Conservation (phyloP, 306 rosid genomes). For the Gillenia trifoliata region DNA sequence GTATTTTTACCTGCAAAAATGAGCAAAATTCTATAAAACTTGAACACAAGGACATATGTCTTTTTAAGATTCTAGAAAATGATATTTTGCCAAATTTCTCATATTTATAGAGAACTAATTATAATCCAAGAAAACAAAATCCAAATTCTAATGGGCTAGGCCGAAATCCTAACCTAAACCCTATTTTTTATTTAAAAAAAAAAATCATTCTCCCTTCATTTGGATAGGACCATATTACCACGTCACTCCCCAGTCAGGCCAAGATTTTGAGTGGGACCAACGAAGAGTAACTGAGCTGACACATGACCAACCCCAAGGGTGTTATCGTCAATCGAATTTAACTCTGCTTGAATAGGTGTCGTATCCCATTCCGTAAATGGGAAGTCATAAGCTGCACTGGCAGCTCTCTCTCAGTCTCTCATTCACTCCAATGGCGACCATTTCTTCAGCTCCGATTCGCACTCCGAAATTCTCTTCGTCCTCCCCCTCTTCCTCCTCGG, state of each 20-base stretch:
- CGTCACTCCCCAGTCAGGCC: neutral
- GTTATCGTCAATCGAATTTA: neutral
- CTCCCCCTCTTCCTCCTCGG: neutral
- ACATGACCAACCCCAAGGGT: neutral
- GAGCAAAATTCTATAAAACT: too few species aligned
- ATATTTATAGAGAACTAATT: too few species aligned
- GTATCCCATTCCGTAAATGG: neutral
- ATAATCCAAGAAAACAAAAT: too few species aligned
- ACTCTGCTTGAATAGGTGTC: neutral
- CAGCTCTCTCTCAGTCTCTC: neutral
- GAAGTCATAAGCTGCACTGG: neutral
- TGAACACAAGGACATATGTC: too few species aligned
- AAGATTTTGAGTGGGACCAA: neutral
- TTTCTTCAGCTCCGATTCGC: neutral
- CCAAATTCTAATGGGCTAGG: too few species aligned
- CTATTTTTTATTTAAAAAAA: neutral
- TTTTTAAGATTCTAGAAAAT: too few species aligned
- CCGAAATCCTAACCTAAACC: too few species aligned
- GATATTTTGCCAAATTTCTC: too few species aligned
- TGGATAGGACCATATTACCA: neutral
- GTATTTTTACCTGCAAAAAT: too few species aligned
- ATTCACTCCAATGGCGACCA: neutral
- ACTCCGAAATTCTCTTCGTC: neutral
- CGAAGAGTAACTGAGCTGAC: neutral
- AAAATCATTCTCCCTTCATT: neutral